phyloP scores from a whole-genome alignment of 495 filamentous ascomycete genomes.

The Hypoxylon fuscum region DNA sequence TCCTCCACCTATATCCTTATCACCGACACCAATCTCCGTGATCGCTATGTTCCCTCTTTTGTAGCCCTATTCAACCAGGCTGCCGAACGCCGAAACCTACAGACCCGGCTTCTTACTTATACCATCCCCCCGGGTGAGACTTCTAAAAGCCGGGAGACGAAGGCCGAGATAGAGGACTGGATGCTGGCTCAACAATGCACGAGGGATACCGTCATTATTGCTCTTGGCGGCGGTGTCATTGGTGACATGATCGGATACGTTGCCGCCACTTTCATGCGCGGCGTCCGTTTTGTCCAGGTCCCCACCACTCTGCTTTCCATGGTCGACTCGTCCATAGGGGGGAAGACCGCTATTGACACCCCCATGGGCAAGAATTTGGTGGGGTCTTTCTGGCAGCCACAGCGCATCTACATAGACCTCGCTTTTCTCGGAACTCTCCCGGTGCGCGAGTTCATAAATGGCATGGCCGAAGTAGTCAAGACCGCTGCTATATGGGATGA shows the following conservation, averaged over 20 bases:
- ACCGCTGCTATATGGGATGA: constrained; percentile 97
- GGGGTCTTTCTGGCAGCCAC: constrained; percentile 95
- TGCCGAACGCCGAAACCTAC: constrained; percentile 53
- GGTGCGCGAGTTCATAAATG: constrained; percentile 94
- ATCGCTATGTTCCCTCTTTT: constrained; percentile 82
- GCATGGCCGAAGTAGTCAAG: constrained; percentile 98
- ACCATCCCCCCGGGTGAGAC: constrained; percentile 89
- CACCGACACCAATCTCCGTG: constrained; percentile 91
- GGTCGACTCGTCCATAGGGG: constrained; percentile 98
- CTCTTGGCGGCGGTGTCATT: constrained; percentile 96
- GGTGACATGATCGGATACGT: constrained; percentile 98
- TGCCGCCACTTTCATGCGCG: constrained; percentile 97
- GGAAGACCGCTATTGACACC: constrained; percentile 97
- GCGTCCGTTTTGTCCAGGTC: constrained; percentile 94
- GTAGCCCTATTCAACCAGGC: constrained; percentile 71
- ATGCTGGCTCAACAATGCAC: constrained; percentile 92
- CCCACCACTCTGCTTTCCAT: constrained; percentile 94
- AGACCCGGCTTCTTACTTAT: constrained; percentile 83
- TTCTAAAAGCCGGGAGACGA: constrained; percentile 91
- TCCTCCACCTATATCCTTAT: constrained; percentile 96
- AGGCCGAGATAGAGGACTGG: constrained; percentile 97
- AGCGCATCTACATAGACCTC: constrained; percentile 92
- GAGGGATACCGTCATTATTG: constrained; percentile 92
- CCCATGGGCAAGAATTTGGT: constrained; percentile 98
- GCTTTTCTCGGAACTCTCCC: constrained; percentile 92